These are phyloP conservation scores for Nicotiana tabacum DNA, from an alignment of 257 asterid genomes.

Conservation along the genomic window DNA sequence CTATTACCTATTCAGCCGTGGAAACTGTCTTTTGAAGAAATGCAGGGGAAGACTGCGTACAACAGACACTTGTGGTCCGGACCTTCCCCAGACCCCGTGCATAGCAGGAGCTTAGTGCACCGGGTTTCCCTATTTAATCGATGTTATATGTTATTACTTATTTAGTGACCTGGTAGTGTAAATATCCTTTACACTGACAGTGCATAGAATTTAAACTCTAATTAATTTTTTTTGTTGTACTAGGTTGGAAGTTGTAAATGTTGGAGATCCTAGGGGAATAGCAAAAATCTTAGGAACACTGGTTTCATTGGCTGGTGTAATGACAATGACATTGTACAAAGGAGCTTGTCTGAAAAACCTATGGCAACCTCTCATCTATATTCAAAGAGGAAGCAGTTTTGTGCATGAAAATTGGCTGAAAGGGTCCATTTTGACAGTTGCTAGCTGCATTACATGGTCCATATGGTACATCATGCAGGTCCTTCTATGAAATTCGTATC, in stretches of 20 bases:
- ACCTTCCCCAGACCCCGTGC: no score
- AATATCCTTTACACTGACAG: no score
- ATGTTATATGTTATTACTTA: no score
- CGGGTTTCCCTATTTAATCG: no score
- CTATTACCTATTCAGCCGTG: no score
- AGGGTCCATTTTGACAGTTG: constrained; percentile 55
- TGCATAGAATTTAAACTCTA: neutral
- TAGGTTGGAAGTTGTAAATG: constrained; percentile 61
- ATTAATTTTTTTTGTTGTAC: neutral
- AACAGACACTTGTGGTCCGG: no score
- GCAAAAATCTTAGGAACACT: constrained; percentile 58
- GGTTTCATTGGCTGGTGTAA: constrained; percentile 66
- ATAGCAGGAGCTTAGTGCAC: no score
- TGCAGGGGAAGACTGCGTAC: no score
- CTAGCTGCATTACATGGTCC: constrained; percentile 75
- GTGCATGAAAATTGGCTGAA: constrained; percentile 53
- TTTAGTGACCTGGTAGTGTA: no score
- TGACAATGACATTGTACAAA: constrained; percentile 64
- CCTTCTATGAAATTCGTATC: neutral
- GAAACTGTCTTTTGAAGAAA: no score
- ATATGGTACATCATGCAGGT: constrained; percentile 83
- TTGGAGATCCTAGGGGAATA: constrained; percentile 48
- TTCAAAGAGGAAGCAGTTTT: constrained; percentile 31
- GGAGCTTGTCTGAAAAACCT: constrained; percentile 44
- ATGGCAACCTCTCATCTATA: constrained; percentile 39